Percentiles rank a stretch among this genome's conserved stretches.
These are phyloP conservation scores for Galerina sulciceps DNA, from an alignment of 768 basidiomycete genomes.

Conservation along the genomic window DNA sequence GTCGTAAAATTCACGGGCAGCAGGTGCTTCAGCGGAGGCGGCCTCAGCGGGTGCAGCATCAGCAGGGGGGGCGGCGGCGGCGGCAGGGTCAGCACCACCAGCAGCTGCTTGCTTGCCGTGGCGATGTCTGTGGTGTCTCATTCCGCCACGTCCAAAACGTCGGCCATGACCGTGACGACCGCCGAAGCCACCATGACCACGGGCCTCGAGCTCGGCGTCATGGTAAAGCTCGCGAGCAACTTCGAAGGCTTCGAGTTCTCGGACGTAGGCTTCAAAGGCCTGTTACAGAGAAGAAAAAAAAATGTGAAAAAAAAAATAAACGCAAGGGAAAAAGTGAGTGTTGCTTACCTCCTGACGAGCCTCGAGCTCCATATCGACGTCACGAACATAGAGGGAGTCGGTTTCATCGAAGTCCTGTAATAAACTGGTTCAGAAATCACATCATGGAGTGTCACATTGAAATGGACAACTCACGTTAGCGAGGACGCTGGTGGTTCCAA, in stretches of 20 bases:
- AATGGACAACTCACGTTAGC: constrained; percentile 7
- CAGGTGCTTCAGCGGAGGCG: background rate
- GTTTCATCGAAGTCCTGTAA: constrained; percentile 8
- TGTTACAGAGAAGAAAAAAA: background rate
- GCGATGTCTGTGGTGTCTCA: background rate
- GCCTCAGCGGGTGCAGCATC: background rate
- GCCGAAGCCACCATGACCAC: background rate
- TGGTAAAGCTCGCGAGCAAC: no score
- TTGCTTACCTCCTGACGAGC: constrained; percentile 7
- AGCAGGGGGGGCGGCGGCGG: no score
- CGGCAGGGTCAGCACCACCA: no score
- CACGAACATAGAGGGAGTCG: constrained; percentile 8
- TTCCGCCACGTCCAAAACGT: constrained; percentile 4
- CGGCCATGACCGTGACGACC: background rate
- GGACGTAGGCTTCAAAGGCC: constrained; percentile 9
- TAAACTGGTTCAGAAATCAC: background rate
- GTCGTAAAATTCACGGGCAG: background rate
- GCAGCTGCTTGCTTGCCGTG: no score
- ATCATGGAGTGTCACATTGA: background rate
- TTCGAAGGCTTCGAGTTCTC: constrained; percentile 4
- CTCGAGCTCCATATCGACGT: constrained; percentile 9
- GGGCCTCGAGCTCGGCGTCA: background rate
- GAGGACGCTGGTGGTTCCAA: constrained; percentile 13
- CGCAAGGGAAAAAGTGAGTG: background rate
- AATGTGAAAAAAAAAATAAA: background rate